Evolutionary conservation across 2,329 filamentous ascomycete species (phyloP).

Genomic region (Chaetomium strumarium): DNA sequence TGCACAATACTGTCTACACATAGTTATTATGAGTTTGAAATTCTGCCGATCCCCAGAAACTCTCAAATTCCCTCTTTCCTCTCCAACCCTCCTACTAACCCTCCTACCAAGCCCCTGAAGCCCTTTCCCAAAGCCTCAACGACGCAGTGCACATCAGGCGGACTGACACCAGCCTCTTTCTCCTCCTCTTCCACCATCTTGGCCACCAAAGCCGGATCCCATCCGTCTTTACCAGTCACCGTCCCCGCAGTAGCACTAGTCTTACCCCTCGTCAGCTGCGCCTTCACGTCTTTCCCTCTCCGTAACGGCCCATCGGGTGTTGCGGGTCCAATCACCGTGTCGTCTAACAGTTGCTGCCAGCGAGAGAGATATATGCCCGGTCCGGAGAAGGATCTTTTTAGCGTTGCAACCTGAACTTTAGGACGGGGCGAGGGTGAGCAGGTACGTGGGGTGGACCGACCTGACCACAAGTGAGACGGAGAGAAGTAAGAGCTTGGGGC

Average conservation of each 20-base stretch:
- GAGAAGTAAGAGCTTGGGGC: conserved; percentile 1
- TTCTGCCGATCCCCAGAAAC: no score
- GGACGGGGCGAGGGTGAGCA: not conserved
- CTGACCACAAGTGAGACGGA: conserved; percentile 10
- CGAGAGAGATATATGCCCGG: conserved; percentile 67
- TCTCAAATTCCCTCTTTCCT: no score
- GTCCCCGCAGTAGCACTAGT: conserved; percentile 23
- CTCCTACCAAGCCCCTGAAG: conserved; percentile 31
- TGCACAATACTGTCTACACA: no score
- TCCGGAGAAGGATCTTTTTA: conserved; percentile 38
- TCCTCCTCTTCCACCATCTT: conserved; percentile 28
- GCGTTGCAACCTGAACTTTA: conserved; percentile 8
- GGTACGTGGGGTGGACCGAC: not conserved
- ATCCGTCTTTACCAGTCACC: not conserved
- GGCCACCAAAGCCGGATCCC: conserved; percentile 7
- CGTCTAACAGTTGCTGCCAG: conserved; percentile 67
- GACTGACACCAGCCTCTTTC: conserved; percentile 28
- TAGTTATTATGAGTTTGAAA: no score
- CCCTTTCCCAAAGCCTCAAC: conserved; percentile 34
- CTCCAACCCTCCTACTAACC: conserved; percentile 7
- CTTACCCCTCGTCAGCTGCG: conserved; percentile 39
- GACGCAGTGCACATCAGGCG: conserved; percentile 39
- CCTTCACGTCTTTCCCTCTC: conserved; percentile 46
- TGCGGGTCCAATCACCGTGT: conserved; percentile 61
- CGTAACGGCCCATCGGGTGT: conserved; percentile 47